Conservation (phyloP, 208 protist species). For the Angomonas desouzai region DNA sequence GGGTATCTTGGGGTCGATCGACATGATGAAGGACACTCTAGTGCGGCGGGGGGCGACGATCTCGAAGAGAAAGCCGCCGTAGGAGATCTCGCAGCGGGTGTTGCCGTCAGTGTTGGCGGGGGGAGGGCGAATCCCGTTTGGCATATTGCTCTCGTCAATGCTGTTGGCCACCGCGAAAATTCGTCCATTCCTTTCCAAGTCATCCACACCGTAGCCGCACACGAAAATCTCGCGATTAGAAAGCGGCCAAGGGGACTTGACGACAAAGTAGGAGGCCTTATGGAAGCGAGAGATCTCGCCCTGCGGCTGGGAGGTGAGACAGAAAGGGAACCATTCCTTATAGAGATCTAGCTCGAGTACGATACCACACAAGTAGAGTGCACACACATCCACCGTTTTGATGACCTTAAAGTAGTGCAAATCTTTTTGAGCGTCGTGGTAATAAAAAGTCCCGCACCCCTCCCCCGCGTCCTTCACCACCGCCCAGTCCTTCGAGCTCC, state of each 20-base stretch:
- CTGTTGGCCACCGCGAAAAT: slow-evolving; percentile 45
- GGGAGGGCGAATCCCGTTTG: slow-evolving; percentile 19
- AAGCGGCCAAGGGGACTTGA: slow-evolving; percentile 51
- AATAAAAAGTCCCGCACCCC: slow-evolving; percentile 39
- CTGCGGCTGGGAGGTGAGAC: slow-evolving; percentile 24
- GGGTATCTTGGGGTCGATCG: slow-evolving; percentile 48
- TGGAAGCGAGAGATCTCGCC: slow-evolving; percentile 49
- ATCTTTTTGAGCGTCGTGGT: slow-evolving; percentile 26
- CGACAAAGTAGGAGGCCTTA: slow-evolving; percentile 40
- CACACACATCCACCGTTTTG: slow-evolving; percentile 27
- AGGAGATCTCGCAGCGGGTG: slow-evolving; percentile 35
- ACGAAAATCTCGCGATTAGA: slow-evolving; percentile 48
- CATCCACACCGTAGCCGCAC: slow-evolving; percentile 46
- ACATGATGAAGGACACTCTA: slow-evolving; percentile 46
- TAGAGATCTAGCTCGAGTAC: slow-evolving; percentile 60
- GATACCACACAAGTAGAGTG: slow-evolving; percentile 33
- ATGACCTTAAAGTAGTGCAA: slow-evolving; percentile 56
- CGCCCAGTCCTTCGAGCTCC: slow-evolving; percentile 25
- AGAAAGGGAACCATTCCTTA: slow-evolving; percentile 52
- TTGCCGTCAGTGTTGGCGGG: slow-evolving; percentile 21
- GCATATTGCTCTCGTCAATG: slow-evolving; percentile 20
- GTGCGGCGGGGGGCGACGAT: slow-evolving; percentile 26
- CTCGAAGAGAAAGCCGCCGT: slow-evolving; percentile 52
- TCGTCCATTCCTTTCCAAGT: slow-evolving; percentile 38
- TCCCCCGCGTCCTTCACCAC: slow-evolving; percentile 23